Percentiles rank a stretch among this genome's conserved stretches.
phyloP scores from a whole-genome alignment of 2,329 filamentous ascomycete genomes.

The Lasiodiplodia hormozganensis region DNA sequence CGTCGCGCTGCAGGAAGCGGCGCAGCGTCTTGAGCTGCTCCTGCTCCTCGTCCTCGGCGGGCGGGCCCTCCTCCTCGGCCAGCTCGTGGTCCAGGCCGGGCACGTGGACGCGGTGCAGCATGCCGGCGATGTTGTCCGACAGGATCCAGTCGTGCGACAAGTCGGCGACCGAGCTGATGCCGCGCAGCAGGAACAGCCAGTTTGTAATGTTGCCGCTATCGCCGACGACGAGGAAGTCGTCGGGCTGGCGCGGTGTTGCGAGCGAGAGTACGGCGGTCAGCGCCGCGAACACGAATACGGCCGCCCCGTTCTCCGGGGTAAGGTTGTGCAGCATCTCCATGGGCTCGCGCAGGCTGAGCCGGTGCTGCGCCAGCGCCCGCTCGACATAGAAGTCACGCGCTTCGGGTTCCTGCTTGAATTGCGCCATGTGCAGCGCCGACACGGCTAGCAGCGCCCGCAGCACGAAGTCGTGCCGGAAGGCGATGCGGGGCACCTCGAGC shows the following conservation, averaged over 20 bases:
- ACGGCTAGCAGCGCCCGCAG: constrained; percentile 53
- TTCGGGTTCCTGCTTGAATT: constrained; percentile 34
- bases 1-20: constrained; percentile 17
- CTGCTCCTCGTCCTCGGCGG: constrained; percentile 38
- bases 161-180: not conserved
- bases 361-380: constrained; percentile 13
- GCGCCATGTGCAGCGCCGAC: constrained; percentile 54
- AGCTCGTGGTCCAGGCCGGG: constrained; percentile 4
- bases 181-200: constrained; percentile 22
- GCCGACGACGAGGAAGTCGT: constrained; percentile 17
- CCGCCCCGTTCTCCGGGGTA: not conserved
- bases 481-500: constrained; percentile 40
- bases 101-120: constrained; percentile 7
- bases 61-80: constrained; percentile 29
- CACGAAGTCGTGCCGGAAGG: constrained; percentile 52
- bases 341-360: constrained; percentile 5
- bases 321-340: constrained; percentile 18
- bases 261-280: constrained; percentile 7
- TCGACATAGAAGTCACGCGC: constrained; percentile 10
- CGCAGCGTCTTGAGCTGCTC: constrained; percentile 38
- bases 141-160: constrained; percentile 13
- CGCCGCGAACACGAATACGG: constrained; percentile 9
- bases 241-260: constrained; percentile 8
- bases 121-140: constrained; percentile 12
- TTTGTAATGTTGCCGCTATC: constrained; percentile 6